Conservation (phyloP, 1,284 basidiomycete genomes). For the Ustilago crameri region DNA sequence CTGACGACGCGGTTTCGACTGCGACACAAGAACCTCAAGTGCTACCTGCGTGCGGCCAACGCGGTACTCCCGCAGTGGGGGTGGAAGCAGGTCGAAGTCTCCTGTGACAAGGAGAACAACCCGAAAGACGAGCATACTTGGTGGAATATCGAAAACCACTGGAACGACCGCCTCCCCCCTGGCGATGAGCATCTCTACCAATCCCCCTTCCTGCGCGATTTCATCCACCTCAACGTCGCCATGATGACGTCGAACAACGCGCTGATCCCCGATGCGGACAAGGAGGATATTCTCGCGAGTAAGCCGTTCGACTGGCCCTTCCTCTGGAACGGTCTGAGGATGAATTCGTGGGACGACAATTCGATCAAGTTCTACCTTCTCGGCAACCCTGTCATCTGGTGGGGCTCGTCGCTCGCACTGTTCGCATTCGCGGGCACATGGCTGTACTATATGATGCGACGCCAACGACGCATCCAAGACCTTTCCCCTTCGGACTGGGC, state of each 20-base stretch:
- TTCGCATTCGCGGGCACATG: constrained; percentile 73
- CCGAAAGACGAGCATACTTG: constrained; percentile 85
- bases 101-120: constrained; percentile 89
- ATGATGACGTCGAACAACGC: constrained; percentile 99
- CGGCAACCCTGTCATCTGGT: constrained; percentile 93
- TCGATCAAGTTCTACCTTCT: constrained; percentile 93
- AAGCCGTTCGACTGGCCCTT: constrained; percentile 93
- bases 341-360: constrained; percentile 94
- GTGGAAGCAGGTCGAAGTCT: constrained; percentile 98
- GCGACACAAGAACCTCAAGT: constrained; percentile 75
- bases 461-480: constrained; percentile 88
- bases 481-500: constrained; percentile 90
- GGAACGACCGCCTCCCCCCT: constrained; percentile 88
- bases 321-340: constrained; percentile 82
- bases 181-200: constrained; percentile 85
- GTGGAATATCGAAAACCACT: constrained; percentile 98
- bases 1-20: constrained; percentile 90
- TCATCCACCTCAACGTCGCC: constrained; percentile 97
- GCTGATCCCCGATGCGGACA: constrained; percentile 94
- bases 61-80: constrained; percentile 94
- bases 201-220: constrained; percentile 94
- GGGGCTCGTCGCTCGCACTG: constrained; percentile 80
- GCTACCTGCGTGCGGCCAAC: constrained; percentile 88
- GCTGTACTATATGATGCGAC: constrained; percentile 80
- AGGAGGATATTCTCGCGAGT: constrained; percentile 95